Base-by-base conservation (phyloP, 73 alveolate species). In the Paramecium octaurelia region DNA sequence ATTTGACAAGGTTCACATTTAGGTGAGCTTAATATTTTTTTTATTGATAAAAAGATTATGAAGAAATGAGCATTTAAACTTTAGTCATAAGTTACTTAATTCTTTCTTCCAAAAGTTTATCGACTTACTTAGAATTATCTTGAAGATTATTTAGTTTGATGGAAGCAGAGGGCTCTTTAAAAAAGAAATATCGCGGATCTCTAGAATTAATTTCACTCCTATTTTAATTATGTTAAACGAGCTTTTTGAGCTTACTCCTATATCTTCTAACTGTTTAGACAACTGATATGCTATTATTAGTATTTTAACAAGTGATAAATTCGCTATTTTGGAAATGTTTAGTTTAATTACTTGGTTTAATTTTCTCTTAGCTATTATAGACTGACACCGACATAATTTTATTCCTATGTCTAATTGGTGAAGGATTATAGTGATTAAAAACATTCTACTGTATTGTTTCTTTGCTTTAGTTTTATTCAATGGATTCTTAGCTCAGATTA, bases 261-360 rank as follows among this genome's bases (percentile, higher is more conserved):
- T 64, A 64, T 64, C 84, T 64, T 64, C 84, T 64, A 34, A 64
- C 84, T 27, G 84, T 64, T 64, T 64, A 64, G 21, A 64, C 84
- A 64, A 64, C 84, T 23, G 84, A 64, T 8, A 64, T 64, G 10
- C 84, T 64, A 64, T 64, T 64, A 64, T 64, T 64, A 8, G 84
- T 64, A 27, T 64, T 24, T 64, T 64, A 18, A 8, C 84, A 64
- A 64, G 84, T 64, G 23, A 64, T 64, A 64, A 64, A 64, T 31
- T 64, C 84, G 12, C 84, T 64, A 64, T 64, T 64, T 34, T 64
- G 12, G 8, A 64, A 64, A 64, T 64, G 46, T 64, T 64, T 64
- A 27, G 84, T 0, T 18, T 64, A 27, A 34, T 64, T 64, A 64
- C 50, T 3, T 27, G 42, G 46, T 34, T 64, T 64, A 27, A 64